These are phyloP conservation scores for Bipolaris bicolor DNA, from an alignment of 2,329 filamentous ascomycete species.

Conservation along the genomic window DNA sequence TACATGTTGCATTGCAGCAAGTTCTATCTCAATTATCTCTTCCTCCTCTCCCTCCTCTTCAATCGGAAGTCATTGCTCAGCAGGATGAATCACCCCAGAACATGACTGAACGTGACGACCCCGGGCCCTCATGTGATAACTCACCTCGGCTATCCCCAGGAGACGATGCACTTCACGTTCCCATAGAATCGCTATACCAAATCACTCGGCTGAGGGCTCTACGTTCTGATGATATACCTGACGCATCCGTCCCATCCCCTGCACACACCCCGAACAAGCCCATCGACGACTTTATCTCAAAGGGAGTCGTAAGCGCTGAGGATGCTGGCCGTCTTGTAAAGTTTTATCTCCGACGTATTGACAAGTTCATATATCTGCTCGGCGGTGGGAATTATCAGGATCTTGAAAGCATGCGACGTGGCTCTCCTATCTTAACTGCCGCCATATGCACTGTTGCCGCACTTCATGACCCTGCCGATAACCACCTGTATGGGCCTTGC, in stretches of 20 bases:
- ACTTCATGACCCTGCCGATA: constrained; percentile 62
- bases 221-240: constrained; percentile 49
- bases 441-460: constrained; percentile 65
- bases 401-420: constrained; percentile 56
- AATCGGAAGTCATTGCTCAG: constrained; percentile 33
- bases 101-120: constrained; percentile 28
- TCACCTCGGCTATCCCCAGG: constrained; percentile 38
- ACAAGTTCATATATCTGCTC: constrained; percentile 57
- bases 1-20: constrained; percentile 50
- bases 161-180: constrained; percentile 40
- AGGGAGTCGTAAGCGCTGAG: constrained; percentile 53
- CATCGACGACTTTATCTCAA: constrained; percentile 58
- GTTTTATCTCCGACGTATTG: constrained; percentile 53
- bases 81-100: constrained; percentile 48
- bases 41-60: constrained; percentile 46
- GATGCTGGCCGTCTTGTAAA: constrained; percentile 52
- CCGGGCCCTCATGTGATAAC: constrained; percentile 39
- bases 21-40: constrained; percentile 49
- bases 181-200: constrained; percentile 58
- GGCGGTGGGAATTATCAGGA: constrained; percentile 54
- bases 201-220: constrained; percentile 52
- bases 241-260: constrained; percentile 36
- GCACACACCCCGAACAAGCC: constrained; percentile 12
- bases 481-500: constrained; percentile 59
- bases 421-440: constrained; percentile 62